Evolutionary conservation across 1,139 yeast species (phyloP), one percentile per base, ranked within the genome.

Genomic region (Citeromyces siamensis): DNA sequence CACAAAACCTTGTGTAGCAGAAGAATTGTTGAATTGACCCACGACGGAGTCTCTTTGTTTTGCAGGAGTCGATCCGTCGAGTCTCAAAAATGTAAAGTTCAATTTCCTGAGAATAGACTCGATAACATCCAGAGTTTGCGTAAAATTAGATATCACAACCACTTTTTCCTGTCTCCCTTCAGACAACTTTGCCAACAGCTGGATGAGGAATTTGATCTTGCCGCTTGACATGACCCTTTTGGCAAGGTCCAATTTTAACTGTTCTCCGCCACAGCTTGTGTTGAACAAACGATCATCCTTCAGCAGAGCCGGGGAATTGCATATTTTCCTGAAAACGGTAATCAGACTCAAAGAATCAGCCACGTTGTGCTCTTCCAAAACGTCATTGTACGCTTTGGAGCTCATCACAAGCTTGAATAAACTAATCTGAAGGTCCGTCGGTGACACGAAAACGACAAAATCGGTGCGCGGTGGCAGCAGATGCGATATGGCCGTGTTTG

Each of bases 121-220:
- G 19, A 90, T 59, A 4, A 90, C 56, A 51, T 90, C 95, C 35
- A 90, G 62, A 0, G 95, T 86, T 49, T 84, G 81, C 0, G 97
- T 90, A 42, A 77, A 90, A 42, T 90, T 88, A 1, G 97, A 88
- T 2, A 88, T 83, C 22, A 90, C 59, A 0, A 90, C 95, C 3
- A 82, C 73, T 51, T 88, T 90, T 49, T 90, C 94, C 10, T 68
- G 60, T 2, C 47, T 36, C 9, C 49, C 47, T 5, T 46, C 44
- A 19, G 58, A 52, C 6, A 76, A 64, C 41, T 71, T 71, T 4
- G 64, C 54, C 3, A 81, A 46, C n/a, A 81, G 48, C 5, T 72
- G 69, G 34, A 76, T 64, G 6, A 80, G 51, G 0, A 73, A 58
- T 35, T 62, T 62, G 12, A 80, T 58, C 46, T 81, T 81, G 2